Evolutionary conservation across 2,329 filamentous ascomycete genomes (phyloP).

Genomic region (Ophiostoma sp.): DNA sequence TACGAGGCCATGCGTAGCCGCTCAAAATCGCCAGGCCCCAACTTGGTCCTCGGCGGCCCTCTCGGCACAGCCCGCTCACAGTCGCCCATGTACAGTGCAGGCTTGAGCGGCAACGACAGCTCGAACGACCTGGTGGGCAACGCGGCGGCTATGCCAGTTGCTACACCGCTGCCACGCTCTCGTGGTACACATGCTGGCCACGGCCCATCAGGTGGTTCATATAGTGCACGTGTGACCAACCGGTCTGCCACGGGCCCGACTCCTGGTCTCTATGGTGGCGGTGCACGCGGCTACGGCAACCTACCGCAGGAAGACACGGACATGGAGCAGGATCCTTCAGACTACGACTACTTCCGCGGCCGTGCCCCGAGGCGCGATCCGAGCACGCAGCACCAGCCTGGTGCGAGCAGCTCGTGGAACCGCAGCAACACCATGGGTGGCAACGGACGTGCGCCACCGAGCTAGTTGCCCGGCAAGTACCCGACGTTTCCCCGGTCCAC

Average conservation of each 20-base stretch:
- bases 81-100: constrained; percentile 44
- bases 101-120: constrained; percentile 46
- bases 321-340: constrained; percentile 40
- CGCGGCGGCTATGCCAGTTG: constrained; percentile 49
- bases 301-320: constrained; percentile 50
- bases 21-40: constrained; percentile 27
- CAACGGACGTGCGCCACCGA: constrained; percentile 20
- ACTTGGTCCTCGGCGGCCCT: constrained; percentile 28
- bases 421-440: constrained; percentile 21
- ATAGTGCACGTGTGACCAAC: neutral
- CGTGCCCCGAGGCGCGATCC: constrained; percentile 27
- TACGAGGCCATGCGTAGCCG: constrained; percentile 19
- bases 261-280: constrained; percentile 52
- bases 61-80: constrained; percentile 35
- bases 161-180: constrained; percentile 21
- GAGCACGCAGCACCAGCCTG: constrained; percentile 14
- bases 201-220: neutral
- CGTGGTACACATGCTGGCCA: neutral
- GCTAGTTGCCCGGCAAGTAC: constrained; percentile 25
- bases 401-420: constrained; percentile 20
- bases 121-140: constrained; percentile 48
- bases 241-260: constrained; percentile 27
- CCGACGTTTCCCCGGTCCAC: neutral
- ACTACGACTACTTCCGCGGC: constrained; percentile 55
- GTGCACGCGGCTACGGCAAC: constrained; percentile 55